A percentile compares a stretch with the other conserved stretches of the same genome.
These are phyloP conservation scores for Fusarium protoensiforme DNA, from an alignment of 2,329 filamentous ascomycete genomes.

Conservation along the genomic window DNA sequence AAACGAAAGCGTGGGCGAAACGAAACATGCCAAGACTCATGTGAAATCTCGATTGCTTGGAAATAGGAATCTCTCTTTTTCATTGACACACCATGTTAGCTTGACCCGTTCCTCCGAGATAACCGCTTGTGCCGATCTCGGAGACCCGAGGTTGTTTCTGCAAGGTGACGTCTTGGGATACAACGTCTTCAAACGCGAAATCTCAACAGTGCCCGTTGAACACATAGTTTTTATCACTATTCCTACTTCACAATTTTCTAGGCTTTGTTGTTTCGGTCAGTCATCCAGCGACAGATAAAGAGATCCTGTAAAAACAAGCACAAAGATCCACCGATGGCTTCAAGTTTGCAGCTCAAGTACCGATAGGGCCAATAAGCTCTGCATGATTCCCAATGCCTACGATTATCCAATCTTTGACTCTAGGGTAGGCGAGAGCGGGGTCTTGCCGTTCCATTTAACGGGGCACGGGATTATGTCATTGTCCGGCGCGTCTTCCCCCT, in stretches of 20 bases:
- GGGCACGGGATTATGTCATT: slow-evolving; percentile 41
- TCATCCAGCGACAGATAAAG: background rate
- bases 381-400: background rate
- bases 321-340: background rate
- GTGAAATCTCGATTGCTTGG: background rate
- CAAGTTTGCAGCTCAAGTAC: background rate
- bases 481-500: slow-evolving; percentile 26
- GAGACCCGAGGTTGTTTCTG: slow-evolving; percentile 4
- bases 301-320: background rate
- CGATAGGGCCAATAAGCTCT: background rate
- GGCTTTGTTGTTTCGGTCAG: background rate
- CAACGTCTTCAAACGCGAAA: background rate
- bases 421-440: slow-evolving; percentile 11
- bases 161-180: background rate
- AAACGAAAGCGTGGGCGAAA: no score
- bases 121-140: slow-evolving; percentile 24
- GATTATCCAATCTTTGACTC: background rate
- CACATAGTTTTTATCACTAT: background rate
- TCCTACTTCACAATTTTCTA: accelerated
- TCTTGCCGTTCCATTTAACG: background rate
- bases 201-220: background rate
- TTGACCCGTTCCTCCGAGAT: slow-evolving; percentile 17
- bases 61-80: background rate
- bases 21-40: background rate
- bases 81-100: background rate